phyloP scores from a whole-genome alignment of 1,139 yeast genomes.

The Magnusiomyces tetraspermus region DNA sequence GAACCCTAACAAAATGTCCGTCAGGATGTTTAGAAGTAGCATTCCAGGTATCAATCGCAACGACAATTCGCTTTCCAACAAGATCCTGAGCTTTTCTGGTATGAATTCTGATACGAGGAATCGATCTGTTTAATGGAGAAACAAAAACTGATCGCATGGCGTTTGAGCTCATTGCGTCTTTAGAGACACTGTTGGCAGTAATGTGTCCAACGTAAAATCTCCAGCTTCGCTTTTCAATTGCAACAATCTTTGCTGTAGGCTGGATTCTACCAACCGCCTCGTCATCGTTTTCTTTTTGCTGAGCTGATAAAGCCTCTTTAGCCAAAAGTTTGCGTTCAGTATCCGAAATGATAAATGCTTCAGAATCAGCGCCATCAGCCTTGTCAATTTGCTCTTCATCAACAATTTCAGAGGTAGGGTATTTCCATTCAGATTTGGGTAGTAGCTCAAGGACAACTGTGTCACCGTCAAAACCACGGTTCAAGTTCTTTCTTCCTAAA shows the following conservation, averaged over 20 bases:
- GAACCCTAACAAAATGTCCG: conserved; percentile 85
- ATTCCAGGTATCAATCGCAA: conserved; percentile 92
- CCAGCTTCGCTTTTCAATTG: conserved; percentile 87
- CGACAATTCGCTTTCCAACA: conserved; percentile 78
- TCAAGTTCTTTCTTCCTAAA: conserved; percentile 73
- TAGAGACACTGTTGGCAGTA: conserved; percentile 64
- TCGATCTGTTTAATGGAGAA: conserved; percentile 74
- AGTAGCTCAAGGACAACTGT: conserved; percentile 82
- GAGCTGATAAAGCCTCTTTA: conserved; percentile 61
- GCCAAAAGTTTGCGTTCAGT: conserved; percentile 66
- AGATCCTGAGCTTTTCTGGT: conserved; percentile 80
- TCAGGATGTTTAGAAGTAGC: conserved; percentile 74
- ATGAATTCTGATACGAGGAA: conserved; percentile 78
- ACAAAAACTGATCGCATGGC: conserved; percentile 77
- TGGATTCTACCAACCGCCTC: conserved; percentile 38
- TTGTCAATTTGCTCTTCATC: conserved; percentile 63
- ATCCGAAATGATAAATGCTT: conserved; percentile 49
- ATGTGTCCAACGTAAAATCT: conserved; percentile 93
- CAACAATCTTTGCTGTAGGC: conserved; percentile 90
- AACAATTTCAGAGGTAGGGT: conserved; percentile 67
- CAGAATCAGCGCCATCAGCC: conserved; percentile 40
- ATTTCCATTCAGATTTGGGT: conserved; percentile 82
- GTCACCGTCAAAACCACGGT: conserved; percentile 89
- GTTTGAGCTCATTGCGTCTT: conserved; percentile 35
- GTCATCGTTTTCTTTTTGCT: conserved; percentile 35